These are phyloP conservation scores for Pestalotiopsis sp. DNA, from an alignment of 2,329 filamentous ascomycete genomes.

Conservation along the genomic window DNA sequence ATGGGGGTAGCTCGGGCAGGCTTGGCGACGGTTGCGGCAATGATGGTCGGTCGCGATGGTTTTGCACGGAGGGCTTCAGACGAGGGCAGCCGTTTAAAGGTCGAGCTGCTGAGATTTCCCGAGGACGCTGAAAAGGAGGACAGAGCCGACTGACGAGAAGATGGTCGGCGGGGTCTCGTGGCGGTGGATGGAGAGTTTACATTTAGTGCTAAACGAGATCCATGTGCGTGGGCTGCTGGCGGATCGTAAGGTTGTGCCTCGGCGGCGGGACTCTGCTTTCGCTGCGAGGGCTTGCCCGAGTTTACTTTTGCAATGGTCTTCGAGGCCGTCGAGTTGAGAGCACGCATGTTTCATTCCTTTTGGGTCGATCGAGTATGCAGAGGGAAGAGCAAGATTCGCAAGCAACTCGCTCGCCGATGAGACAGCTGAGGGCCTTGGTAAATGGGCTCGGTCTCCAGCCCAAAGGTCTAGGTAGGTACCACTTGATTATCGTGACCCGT, in stretches of 20 bases:
- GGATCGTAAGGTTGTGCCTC: background rate
- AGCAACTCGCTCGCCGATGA: background rate
- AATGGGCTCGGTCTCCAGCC: background rate
- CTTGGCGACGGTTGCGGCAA: constrained; percentile 15
- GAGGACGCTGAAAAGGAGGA: constrained; percentile 11
- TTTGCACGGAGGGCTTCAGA: constrained; percentile 16
- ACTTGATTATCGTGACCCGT: background rate
- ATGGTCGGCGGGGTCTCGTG: constrained; percentile 12
- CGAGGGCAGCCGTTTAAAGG: constrained; percentile 17
- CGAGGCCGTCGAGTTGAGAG: constrained; percentile 9
- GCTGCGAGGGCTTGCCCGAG: background rate
- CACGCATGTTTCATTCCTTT: constrained; percentile 10
- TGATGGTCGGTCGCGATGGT: constrained; percentile 10
- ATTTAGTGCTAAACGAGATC: constrained; percentile 7
- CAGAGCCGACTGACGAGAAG: constrained; percentile 16
- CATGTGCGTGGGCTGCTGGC: background rate
- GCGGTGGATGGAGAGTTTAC: background rate
- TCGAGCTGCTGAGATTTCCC: constrained; percentile 11
- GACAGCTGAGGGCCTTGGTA: background rate
- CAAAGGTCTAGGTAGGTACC: background rate
- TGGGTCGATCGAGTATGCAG: background rate
- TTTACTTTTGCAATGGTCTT: background rate
- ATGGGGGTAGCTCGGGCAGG: constrained; percentile 9
- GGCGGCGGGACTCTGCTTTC: background rate
- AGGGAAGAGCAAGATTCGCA: background rate